Percentiles rank a stretch among this genome's conserved stretches.
Conservation (phyloP, 805 yeast genomes). For the Pichia phayaonensis region DNA sequence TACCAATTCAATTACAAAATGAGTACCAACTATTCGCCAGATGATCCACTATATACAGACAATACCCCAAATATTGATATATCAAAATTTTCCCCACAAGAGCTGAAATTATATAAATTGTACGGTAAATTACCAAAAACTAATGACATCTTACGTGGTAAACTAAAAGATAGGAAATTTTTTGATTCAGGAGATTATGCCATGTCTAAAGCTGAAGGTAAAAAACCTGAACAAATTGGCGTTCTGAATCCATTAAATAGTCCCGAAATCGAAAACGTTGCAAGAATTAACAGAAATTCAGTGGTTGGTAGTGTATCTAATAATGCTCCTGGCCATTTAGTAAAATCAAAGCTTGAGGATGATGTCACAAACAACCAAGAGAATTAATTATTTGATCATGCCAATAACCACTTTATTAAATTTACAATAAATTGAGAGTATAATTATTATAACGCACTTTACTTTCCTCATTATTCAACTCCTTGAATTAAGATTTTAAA, state of each 20-base stretch:
- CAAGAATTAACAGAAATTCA: slow-evolving; percentile 52
- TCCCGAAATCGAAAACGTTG: slow-evolving; percentile 52
- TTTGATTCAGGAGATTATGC: slow-evolving; percentile 96
- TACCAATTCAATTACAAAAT: neutral
- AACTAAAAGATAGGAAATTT: slow-evolving; percentile 80
- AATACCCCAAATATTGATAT: slow-evolving; percentile 34
- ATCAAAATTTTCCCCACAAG: slow-evolving; percentile 65
- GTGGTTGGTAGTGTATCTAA: slow-evolving; percentile 22
- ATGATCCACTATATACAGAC: slow-evolving; percentile 44
- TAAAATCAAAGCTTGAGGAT: slow-evolving; percentile 48
- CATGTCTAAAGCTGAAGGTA: slow-evolving; percentile 57
- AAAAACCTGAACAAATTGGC: slow-evolving; percentile 22
- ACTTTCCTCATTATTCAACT: too few relatives aligned
- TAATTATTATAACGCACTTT: too few relatives aligned
- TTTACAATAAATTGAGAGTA: too few relatives aligned
- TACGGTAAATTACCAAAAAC: slow-evolving; percentile 84
- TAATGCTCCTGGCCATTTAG: neutral
- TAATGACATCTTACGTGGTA: slow-evolving; percentile 65
- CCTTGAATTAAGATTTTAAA: too few relatives aligned
- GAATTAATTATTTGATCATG: neutral
- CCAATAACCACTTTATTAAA: too few relatives aligned
- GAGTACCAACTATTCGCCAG: slow-evolving; percentile 19
- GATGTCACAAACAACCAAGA: neutral
- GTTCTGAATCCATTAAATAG: slow-evolving; percentile 32
- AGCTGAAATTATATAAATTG: slow-evolving; percentile 64